Conservation (phyloP, 2,329 filamentous ascomycete species). For the Pseudofabraea citricarpa region DNA sequence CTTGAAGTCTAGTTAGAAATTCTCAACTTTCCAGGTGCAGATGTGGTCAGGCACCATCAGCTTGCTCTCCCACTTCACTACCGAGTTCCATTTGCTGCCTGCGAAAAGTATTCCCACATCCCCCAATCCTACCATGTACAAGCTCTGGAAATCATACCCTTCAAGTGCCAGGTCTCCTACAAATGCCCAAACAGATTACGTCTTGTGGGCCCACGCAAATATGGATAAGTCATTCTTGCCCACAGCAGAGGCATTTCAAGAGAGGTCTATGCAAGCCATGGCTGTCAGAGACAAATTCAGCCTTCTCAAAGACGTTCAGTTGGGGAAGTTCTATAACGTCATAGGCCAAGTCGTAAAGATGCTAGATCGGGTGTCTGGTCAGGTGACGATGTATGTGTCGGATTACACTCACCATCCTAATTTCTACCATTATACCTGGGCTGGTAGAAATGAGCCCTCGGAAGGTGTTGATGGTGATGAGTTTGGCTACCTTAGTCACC, state of each 20-base stretch:
- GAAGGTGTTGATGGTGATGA: constrained; percentile 45
- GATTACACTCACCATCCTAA: constrained; percentile 72
- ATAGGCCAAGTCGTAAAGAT: constrained; percentile 66
- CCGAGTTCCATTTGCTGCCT: constrained; percentile 41
- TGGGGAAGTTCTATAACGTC: constrained; percentile 58
- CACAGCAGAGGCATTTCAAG: constrained; percentile 36
- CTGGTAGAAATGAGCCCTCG: constrained; percentile 21
- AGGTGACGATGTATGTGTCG: constrained; percentile 65
- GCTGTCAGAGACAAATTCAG: constrained; percentile 53
- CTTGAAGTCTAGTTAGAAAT: too few relatives aligned
- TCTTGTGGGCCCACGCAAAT: constrained; percentile 42
- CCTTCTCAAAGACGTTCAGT: constrained; percentile 57
- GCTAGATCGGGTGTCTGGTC: constrained; percentile 40
- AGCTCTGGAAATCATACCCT: constrained; percentile 15
- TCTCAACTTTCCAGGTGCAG: too few relatives aligned
- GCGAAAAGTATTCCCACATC: constrained; percentile 32
- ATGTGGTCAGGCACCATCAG: constrained; percentile 29
- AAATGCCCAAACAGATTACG: constrained; percentile 30
- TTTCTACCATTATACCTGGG: constrained; percentile 45
- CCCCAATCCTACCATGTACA: neutral
- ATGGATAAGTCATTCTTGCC: constrained; percentile 41
- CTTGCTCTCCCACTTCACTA: constrained; percentile 37
- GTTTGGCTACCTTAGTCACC: constrained; percentile 44
- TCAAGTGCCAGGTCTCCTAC: constrained; percentile 8
- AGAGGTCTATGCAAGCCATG: constrained; percentile 32